Evolutionary conservation across 2,329 filamentous ascomycete genomes (phyloP).

Genomic region (Fusarium longipes): DNA sequence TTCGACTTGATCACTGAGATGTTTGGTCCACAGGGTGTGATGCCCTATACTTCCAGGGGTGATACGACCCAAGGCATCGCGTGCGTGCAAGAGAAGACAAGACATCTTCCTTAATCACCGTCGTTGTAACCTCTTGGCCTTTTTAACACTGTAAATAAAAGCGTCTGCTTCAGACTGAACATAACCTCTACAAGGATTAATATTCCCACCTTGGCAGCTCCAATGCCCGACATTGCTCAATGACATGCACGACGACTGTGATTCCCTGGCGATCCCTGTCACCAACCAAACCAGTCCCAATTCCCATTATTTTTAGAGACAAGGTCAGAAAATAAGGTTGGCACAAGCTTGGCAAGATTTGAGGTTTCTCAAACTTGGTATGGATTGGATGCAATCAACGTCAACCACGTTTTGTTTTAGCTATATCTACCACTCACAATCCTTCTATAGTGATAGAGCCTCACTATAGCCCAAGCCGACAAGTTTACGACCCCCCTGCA

Average conservation of each 20-base stretch:
- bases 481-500: constrained; percentile 18
- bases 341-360: constrained; percentile 14
- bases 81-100: no score
- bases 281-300: not conserved
- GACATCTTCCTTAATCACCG: no score
- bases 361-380: not conserved
- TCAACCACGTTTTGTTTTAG: not conserved
- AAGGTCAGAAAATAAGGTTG: constrained; percentile 17
- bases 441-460: not conserved
- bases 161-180: no score
- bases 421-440: not conserved
- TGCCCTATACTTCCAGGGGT: no score
- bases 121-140: no score
- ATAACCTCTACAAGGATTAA: no score
- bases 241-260: not conserved
- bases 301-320: constrained; percentile 20
- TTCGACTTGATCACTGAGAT: not conserved
- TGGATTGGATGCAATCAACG: not conserved
- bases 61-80: no score
- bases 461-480: not conserved
- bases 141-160: no score
- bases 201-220: not conserved
- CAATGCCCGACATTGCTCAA: not conserved
- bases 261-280: constrained; percentile 18
- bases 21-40: not conserved